Base-by-base conservation (phyloP, 2,329 filamentous ascomycete genomes). In the Pseudocercospora pini-densiflorae region DNA sequence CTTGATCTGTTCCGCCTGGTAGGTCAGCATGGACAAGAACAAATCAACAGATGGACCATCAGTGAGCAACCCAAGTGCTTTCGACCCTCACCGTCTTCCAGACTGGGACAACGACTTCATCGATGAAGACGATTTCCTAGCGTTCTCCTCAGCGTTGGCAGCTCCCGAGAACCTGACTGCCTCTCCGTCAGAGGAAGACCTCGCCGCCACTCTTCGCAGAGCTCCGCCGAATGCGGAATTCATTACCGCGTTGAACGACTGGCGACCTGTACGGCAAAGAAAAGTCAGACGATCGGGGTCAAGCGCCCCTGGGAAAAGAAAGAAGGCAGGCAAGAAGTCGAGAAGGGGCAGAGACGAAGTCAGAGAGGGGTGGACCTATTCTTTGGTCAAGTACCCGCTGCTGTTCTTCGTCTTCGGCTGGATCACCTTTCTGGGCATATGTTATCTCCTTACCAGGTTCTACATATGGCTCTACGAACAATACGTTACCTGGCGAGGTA, bases 401-500 rank as follows among this genome's bases (percentile, higher is more conserved):
- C 84, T 99, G 36, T 79, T 93, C 36, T 86, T 91, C 47, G 93
- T 97, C 2, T 85, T 90, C 55, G 87, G 89, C 10, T 98, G 94
- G 93, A 87, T 99, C 58, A 75, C 87, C 0, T 88, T 91, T 14
- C 84, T 98, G 23, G 88, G 89, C 62, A 77, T 89, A 12, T 85
- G 88, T 16, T 99, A 99, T 79, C 81, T 95, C 31, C 82, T 91
- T 60, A 97, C 93, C 8, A 85, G 95, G 95, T 81, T 94, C 68
- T 99, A 99, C 81, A 95, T 99, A 71, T 93, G 90, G 81, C 81
- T 92, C 1, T 99, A 98, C 81, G 95, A 99, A 79, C 92, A 97
- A 74, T 92, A 91, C 76, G 85, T 97, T 64, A 91, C 93, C 24
- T 98, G 95, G 94, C 87, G 92, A 47, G 95, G 95, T 5, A 87